Evolutionary conservation across 768 basidiomycete genomes (phyloP).

Genomic region (Calvatia gigantea): DNA sequence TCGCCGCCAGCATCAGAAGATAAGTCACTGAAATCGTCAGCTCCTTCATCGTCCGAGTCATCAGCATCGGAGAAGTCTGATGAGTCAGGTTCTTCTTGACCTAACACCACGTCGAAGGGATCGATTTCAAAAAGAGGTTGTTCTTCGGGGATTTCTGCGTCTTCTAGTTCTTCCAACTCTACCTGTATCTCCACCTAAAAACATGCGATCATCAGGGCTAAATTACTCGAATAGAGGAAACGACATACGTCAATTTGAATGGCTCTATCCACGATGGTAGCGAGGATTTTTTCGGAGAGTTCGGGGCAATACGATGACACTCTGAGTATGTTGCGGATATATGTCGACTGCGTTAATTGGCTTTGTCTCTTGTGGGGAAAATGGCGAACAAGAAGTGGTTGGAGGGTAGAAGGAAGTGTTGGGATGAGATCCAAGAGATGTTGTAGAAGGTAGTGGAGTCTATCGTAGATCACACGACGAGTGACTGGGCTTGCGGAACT

Average conservation of each 20-base stretch:
- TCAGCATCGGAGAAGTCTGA: slow-evolving; percentile 42
- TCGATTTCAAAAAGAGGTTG: slow-evolving; percentile 64
- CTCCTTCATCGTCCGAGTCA: slow-evolving; percentile 46
- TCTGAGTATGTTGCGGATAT: slow-evolving; percentile 84
- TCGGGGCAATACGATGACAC: slow-evolving; percentile 88
- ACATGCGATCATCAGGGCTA: neutral
- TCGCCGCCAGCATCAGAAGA: slow-evolving; percentile 66
- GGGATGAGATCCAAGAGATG: slow-evolving; percentile 90
- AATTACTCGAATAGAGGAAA: neutral
- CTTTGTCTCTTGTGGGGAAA: slow-evolving; percentile 95
- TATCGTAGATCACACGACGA: slow-evolving; percentile 78
- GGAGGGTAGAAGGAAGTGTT: slow-evolving; percentile 82
- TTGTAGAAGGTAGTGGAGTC: slow-evolving; percentile 80
- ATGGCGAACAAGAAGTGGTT: slow-evolving; percentile 76
- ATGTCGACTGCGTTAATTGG: slow-evolving; percentile 76
- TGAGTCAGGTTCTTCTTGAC: slow-evolving; percentile 56
- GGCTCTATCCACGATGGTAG: slow-evolving; percentile 88
- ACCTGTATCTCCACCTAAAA: slow-evolving; percentile 91
- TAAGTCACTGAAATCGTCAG: slow-evolving; percentile 65
- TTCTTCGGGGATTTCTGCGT: slow-evolving; percentile 47
- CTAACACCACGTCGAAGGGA: slow-evolving; percentile 80
- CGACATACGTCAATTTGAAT: slow-evolving; percentile 89
- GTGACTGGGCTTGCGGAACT: slow-evolving; percentile 70
- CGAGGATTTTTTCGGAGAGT: slow-evolving; percentile 77
- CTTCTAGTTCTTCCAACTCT: slow-evolving; percentile 90